These are phyloP conservation scores for Nakazawaea ambrosiae DNA, from an alignment of 805 yeast genomes.

Conservation along the genomic window DNA sequence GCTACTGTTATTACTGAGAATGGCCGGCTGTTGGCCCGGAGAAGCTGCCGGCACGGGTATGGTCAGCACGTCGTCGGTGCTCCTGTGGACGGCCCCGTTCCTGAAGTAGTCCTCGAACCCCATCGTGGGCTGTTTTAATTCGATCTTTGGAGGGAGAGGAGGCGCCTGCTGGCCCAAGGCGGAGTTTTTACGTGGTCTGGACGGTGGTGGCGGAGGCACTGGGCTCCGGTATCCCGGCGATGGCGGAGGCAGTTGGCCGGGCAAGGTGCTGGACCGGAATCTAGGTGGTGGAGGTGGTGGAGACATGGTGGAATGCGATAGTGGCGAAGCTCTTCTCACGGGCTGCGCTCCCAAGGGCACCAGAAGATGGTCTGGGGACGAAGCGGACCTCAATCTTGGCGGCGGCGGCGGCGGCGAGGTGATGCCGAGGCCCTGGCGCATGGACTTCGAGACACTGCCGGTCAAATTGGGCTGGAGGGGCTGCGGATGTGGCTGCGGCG, in stretches of 20 bases:
- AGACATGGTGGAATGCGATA: slow-evolving; percentile 11
- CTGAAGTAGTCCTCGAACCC: slow-evolving; percentile 12
- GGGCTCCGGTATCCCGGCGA: slow-evolving; percentile 20
- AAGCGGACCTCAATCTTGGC: slow-evolving; percentile 4
- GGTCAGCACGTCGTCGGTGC: slow-evolving; percentile 1
- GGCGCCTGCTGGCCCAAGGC: slow-evolving; percentile 10
- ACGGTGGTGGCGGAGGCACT: slow-evolving; percentile 18
- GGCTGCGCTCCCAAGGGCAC: neutral
- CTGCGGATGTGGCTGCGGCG: slow-evolving; percentile 16
- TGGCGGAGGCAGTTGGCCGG: slow-evolving; percentile 28
- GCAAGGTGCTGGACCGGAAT: slow-evolving; percentile 17
- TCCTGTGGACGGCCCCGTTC: slow-evolving; percentile 8
- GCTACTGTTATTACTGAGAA: neutral
- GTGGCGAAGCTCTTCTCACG: slow-evolving; percentile 11
- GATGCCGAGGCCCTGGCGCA: slow-evolving; percentile 19
- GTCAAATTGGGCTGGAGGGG: slow-evolving; percentile 44
- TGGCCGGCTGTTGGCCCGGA: neutral
- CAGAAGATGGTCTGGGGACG: slow-evolving; percentile 6
- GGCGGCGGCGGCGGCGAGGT: slow-evolving; percentile 9
- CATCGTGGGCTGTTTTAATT: slow-evolving; percentile 2
- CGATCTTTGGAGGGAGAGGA: slow-evolving; percentile 7
- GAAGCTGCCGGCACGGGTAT: neutral
- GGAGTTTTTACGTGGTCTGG: slow-evolving; percentile 18
- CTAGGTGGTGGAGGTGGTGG: slow-evolving; percentile 15
- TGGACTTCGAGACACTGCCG: slow-evolving; percentile 49